phyloP scores from a whole-genome alignment of 208 protist species.

The Trichomonas tenax region DNA sequence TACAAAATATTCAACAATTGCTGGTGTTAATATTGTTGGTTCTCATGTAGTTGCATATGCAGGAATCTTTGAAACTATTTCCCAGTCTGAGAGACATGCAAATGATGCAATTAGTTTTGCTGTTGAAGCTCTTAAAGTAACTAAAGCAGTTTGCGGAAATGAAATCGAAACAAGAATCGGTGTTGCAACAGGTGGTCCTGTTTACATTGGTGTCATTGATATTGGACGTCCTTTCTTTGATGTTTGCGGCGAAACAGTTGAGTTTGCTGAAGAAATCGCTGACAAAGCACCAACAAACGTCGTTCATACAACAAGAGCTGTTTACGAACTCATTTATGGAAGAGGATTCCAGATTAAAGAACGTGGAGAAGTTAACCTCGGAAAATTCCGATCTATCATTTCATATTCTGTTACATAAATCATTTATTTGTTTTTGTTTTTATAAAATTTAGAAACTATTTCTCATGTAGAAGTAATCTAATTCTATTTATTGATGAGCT shows the following conservation, averaged over 20 bases:
- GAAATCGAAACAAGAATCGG: not conserved
- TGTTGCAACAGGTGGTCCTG: not conserved
- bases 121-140: not conserved
- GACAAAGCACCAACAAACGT: not conserved
- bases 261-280: not conserved
- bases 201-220: not conserved
- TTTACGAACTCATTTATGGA: not conserved
- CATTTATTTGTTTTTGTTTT: no score
- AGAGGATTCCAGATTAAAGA: not conserved
- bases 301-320: not conserved
- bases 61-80: not conserved
- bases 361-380: not conserved
- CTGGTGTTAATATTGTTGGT: not conserved
- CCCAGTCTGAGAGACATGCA: not conserved
- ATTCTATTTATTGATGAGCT: no score
- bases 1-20: not conserved
- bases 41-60: not conserved
- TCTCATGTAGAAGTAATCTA: no score
- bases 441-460: no score
- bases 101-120: not conserved
- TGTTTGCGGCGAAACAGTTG: not conserved
- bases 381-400: not conserved
- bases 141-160: not conserved
- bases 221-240: not conserved
- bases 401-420: not conserved